Evolutionary conservation across 1,284 basidiomycete genomes (phyloP).

Genomic region (Sanguinoderma infundibulare): DNA sequence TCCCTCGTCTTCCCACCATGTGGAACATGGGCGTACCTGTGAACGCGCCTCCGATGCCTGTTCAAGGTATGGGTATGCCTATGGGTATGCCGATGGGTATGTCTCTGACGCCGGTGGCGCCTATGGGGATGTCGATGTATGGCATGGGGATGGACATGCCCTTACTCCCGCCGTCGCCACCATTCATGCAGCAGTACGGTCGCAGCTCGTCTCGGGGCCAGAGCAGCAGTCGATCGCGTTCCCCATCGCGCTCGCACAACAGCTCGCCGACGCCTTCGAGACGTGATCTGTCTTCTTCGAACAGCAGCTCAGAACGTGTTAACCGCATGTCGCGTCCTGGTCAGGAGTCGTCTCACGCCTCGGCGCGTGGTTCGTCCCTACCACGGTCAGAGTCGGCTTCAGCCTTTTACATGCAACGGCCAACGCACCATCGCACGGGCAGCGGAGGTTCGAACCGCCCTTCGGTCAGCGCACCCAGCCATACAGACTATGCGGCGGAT

Average conservation of each 20-base stretch:
- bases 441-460: conserved; percentile 23
- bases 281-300: conserved; percentile 19
- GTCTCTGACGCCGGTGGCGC: conserved; percentile 33
- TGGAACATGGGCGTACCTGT: conserved; percentile 25
- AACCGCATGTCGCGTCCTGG: conserved; percentile 20
- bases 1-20: conserved; percentile 22
- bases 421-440: conserved; percentile 26
- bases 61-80: conserved; percentile 11
- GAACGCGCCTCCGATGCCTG: conserved; percentile 35
- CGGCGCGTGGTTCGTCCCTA: conserved; percentile 15
- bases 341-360: conserved; percentile 8
- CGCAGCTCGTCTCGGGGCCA: conserved; percentile 22
- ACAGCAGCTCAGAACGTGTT: conserved; percentile 28
- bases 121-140: conserved; percentile 50
- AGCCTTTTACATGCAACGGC: conserved; percentile 3
- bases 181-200: conserved; percentile 69
- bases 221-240: conserved; percentile 18
- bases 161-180: conserved; percentile 71
- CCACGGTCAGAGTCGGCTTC: conserved; percentile 19
- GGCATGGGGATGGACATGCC: conserved; percentile 51
- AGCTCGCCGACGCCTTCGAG: conserved; percentile 32
- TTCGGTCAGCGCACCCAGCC: background rate
- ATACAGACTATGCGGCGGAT: conserved; percentile 19
- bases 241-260: conserved; percentile 32
- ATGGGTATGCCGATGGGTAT: conserved; percentile 33